These are phyloP conservation scores for Zymoseptoria pseudotritici DNA, from an alignment of 2,329 filamentous ascomycete genomes.

Conservation along the genomic window DNA sequence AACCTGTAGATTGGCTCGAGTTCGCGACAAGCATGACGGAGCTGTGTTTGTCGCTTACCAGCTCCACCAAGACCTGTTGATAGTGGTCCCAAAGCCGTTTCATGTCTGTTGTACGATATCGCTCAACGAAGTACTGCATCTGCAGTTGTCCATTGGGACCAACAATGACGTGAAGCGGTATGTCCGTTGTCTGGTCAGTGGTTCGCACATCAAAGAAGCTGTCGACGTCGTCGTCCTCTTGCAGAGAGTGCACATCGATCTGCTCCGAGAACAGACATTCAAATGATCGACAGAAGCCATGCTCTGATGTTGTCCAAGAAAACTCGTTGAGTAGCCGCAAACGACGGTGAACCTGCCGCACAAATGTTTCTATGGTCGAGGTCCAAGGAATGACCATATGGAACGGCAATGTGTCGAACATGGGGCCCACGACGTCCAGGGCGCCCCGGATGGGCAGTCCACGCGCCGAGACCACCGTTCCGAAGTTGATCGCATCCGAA, in stretches of 20 bases:
- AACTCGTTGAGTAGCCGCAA: neutral
- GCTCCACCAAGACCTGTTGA: neutral
- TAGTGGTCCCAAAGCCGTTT: neutral
- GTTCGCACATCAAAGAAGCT: neutral
- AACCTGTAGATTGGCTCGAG: neutral
- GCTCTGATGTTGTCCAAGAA: neutral
- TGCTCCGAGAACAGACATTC: neutral
- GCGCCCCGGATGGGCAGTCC: neutral
- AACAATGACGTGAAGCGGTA: neutral
- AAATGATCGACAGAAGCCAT: conserved; percentile 1
- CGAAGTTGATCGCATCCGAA: neutral
- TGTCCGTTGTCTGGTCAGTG: neutral
- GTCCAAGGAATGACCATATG: neutral
- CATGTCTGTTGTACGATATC: neutral
- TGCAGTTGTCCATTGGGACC: neutral
- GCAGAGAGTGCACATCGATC: no score
- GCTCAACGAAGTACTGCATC: neutral
- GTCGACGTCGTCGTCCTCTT: no score
- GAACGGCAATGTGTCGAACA: conserved; percentile 1
- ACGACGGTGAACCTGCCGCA: neutral
- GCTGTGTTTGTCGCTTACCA: neutral
- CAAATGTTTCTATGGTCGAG: neutral
- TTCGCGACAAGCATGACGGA: neutral
- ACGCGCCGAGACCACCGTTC: conserved; percentile 1
- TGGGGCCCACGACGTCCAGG: neutral